Percentiles rank a stretch among this genome's conserved stretches.
phyloP scores from a whole-genome alignment of 208 protist genomes.

The Leishmania turanica region DNA sequence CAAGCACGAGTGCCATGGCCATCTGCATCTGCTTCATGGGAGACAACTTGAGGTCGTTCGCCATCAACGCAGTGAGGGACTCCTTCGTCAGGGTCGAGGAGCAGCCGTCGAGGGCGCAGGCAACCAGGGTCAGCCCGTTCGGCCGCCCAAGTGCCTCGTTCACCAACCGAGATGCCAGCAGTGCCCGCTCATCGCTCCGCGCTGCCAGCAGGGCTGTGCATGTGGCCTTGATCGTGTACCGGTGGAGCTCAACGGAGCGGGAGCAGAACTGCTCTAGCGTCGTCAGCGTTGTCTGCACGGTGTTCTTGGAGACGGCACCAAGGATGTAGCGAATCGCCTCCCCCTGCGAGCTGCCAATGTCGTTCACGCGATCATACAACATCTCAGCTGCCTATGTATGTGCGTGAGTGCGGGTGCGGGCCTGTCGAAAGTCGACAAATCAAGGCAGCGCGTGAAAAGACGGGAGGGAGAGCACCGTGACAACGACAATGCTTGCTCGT shows the following conservation, averaged over 20 bases:
- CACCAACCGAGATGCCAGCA: slow-evolving; percentile 66
- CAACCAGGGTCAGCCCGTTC: slow-evolving; percentile 69
- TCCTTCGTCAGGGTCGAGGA: slow-evolving; percentile 47
- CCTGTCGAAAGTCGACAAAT: neutral
- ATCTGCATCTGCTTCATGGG: slow-evolving; percentile 78
- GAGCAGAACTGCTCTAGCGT: slow-evolving; percentile 69
- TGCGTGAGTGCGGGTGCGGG: neutral
- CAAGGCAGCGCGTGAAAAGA: neutral
- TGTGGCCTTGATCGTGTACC: slow-evolving; percentile 56
- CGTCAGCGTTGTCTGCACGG: slow-evolving; percentile 68
- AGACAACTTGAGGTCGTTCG: slow-evolving; percentile 63
- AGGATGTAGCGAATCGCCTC: slow-evolving; percentile 79
- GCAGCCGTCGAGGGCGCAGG: slow-evolving; percentile 48
- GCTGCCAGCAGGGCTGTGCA: slow-evolving; percentile 35
- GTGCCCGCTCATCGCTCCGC: slow-evolving; percentile 37
- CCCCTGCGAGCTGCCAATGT: slow-evolving; percentile 68
- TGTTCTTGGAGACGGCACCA: slow-evolving; percentile 69
- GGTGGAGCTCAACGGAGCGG: slow-evolving; percentile 56
- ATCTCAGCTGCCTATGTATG: slow-evolving; percentile 30
- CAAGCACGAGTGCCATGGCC: slow-evolving; percentile 63
- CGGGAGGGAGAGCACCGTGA: neutral
- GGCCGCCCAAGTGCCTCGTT: slow-evolving; percentile 57
- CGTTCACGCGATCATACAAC: slow-evolving; percentile 79
- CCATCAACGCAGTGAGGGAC: slow-evolving; percentile 59
- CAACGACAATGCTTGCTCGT: neutral